Base-by-base conservation (phyloP, 2,329 filamentous ascomycete genomes). In the Myrmaecium sp. region DNA sequence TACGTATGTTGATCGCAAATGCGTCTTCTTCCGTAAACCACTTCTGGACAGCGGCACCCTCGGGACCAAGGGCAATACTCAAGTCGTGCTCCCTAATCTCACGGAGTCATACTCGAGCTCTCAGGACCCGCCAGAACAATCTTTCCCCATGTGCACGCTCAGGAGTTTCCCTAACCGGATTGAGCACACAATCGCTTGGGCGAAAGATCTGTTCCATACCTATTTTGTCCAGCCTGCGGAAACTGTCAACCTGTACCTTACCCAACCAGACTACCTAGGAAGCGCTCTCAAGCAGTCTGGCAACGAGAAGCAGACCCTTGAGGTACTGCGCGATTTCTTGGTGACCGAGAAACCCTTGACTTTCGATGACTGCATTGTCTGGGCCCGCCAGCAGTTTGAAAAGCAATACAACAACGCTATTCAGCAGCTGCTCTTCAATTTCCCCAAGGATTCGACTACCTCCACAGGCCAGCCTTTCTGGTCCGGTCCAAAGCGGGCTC, bases 51-150 rank as follows among this genome's bases (percentile, higher is more conserved):
- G 84, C 47, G 89, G 89, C 36, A 98, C 89, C 18, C 69, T 98
- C n/a, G 89, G 89, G 27, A 95, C 91, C 31, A 98, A 98, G 64
- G 89, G 89, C 44, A 98, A 98, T 58, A 93, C 83, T 5, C 89
- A 98, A 47, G 89, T 98, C 32, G 74, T 98, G 25, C 66, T 98
- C 30, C 91, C 89, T 7, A 69, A 72, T 40, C 59, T 94, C 36
- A 95, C 89, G 1, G 91, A 98, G 54, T 95, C 89, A 1, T 98
- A 98, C 60, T 94, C 89, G 1, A 82, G 75, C 43, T 95, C 89
- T 12, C 86, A 94, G 50, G 91, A 98, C 50, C 89, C 89, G 1
- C 89, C 89, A 0, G 91, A 98, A 64, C 83, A 94, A 59, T 92
- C 89, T 1, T 95, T 98, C 66, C 89, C 89, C 1, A 95, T 95